Percentiles rank a stretch among this genome's conserved stretches.
These are phyloP conservation scores for Phytophthora pisi DNA, from an alignment of 352 stramenopile genomes.

Conservation along the genomic window DNA sequence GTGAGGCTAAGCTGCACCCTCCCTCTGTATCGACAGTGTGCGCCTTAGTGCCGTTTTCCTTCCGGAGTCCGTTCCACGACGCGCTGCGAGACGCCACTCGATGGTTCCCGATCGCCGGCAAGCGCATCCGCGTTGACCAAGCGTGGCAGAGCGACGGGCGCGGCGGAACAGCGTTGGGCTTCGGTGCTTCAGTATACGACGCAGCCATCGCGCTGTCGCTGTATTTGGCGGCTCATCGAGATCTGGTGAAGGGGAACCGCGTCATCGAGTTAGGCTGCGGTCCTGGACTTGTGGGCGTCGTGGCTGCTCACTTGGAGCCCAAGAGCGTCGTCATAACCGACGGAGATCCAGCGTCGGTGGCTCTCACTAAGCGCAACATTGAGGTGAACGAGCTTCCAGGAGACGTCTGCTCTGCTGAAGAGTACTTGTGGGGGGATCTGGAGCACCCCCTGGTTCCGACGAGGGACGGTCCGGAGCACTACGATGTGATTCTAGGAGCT, in stretches of 20 bases:
- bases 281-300: constrained; percentile 74
- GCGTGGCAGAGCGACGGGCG: constrained; percentile 78
- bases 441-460: constrained; percentile 32
- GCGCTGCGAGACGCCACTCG: constrained; percentile 65
- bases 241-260: constrained; percentile 53
- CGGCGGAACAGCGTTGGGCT: constrained; percentile 74
- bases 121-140: constrained; percentile 71
- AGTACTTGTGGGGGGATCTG: constrained; percentile 72
- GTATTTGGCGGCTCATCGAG: constrained; percentile 67
- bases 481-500: constrained; percentile 78
- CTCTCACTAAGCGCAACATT: constrained; percentile 69
- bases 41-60: constrained; percentile 74
- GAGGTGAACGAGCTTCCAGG: constrained; percentile 20
- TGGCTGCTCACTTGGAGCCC: constrained; percentile 58
- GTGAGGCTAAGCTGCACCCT: not conserved
- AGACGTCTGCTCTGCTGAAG: constrained; percentile 36
- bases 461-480: constrained; percentile 26
- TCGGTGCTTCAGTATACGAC: constrained; percentile 85
- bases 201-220: constrained; percentile 77
- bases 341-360: constrained; percentile 71
- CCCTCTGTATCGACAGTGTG: constrained; percentile 15
- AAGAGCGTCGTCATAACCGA: constrained; percentile 66
- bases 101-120: constrained; percentile 68
- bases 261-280: constrained; percentile 80
- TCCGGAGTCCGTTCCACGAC: constrained; percentile 78